Evolutionary conservation across 192 early-diverging fungal species (phyloP).

Genomic region (Thamnidium elegans): DNA sequence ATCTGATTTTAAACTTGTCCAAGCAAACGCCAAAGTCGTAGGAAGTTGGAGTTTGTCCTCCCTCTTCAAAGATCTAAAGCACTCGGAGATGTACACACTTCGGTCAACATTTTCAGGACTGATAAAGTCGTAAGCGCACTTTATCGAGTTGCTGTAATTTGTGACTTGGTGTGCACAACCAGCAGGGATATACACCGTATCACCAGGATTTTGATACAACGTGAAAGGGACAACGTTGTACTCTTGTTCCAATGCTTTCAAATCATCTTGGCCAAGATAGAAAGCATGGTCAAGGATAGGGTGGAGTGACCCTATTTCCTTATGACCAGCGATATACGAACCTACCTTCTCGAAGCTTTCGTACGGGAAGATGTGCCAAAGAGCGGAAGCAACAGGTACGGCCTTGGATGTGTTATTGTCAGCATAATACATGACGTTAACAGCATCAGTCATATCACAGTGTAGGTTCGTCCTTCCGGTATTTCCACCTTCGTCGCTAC

Average conservation of each 20-base stretch:
- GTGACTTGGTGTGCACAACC: constrained; percentile 75
- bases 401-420: not conserved
- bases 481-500: constrained; percentile 38
- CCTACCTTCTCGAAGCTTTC: constrained; percentile 29
- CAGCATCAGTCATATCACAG: constrained; percentile 77
- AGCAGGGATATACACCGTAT: constrained; percentile 75
- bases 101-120: constrained; percentile 55
- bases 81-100: constrained; percentile 42
- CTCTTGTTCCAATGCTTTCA: constrained; percentile 34
- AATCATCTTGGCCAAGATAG: constrained; percentile 52
- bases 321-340: constrained; percentile 37
- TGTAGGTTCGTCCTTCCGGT: constrained; percentile 73
- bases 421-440: constrained; percentile 66
- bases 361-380: constrained; percentile 65
- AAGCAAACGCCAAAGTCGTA: constrained; percentile 16
- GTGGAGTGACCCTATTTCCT: constrained; percentile 29
- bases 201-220: constrained; percentile 66
- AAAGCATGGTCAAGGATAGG: constrained; percentile 68
- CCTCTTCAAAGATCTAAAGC: constrained; percentile 48
- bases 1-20: not conserved
- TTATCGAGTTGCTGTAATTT: constrained; percentile 64
- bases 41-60: constrained; percentile 48
- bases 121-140: constrained; percentile 71
- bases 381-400: constrained; percentile 33
- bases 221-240: constrained; percentile 50